A percentile compares a stretch with the other conserved stretches of the same genome.
Conservation (phyloP, 352 stramenopile species). For the Globisporangium okanoganense region DNA sequence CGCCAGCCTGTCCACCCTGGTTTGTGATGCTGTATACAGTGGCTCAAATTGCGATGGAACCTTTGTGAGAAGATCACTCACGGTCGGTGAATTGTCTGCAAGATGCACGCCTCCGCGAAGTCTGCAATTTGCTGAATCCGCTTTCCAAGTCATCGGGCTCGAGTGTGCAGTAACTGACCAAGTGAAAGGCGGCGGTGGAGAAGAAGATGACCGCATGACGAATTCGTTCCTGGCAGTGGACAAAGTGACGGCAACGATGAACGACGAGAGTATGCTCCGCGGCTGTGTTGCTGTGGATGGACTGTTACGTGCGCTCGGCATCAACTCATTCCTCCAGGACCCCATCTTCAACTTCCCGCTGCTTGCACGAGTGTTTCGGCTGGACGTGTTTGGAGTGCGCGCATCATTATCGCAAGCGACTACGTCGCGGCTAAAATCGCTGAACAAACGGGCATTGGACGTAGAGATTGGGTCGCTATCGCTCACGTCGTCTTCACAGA, state of each 20-base stretch:
- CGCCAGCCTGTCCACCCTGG: not conserved
- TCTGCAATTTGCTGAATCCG: conserved; percentile 2
- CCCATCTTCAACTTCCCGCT: not conserved
- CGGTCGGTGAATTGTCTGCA: conserved; percentile 8
- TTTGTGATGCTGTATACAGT: conserved; percentile 9
- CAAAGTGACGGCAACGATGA: not conserved
- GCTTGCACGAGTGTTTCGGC: conserved; percentile 20
- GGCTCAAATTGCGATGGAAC: conserved; percentile 2
- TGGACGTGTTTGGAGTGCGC: conserved; percentile 24
- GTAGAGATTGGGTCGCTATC: conserved; percentile 8
- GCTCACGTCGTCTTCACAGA: conserved; percentile 6
- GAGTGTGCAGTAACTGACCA: not conserved
- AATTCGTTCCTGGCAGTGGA: not conserved
- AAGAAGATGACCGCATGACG: not conserved
- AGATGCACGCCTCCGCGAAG: not conserved
- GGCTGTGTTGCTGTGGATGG: conserved; percentile 1
- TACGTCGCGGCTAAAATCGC: conserved; percentile 18
- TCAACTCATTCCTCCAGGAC: not conserved
- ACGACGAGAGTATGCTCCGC: not conserved
- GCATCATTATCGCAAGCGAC: conserved; percentile 21
- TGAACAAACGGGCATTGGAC: conserved; percentile 25
- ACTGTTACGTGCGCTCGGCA: not conserved
- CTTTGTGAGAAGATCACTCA: not conserved
- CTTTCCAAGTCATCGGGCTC: conserved; percentile 8
- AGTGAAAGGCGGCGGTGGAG: not conserved